Evolutionary conservation across 352 stramenopile species (phyloP), one percentile per base, ranked within the genome.

Genomic region (Globisporangium orthogonon): DNA sequence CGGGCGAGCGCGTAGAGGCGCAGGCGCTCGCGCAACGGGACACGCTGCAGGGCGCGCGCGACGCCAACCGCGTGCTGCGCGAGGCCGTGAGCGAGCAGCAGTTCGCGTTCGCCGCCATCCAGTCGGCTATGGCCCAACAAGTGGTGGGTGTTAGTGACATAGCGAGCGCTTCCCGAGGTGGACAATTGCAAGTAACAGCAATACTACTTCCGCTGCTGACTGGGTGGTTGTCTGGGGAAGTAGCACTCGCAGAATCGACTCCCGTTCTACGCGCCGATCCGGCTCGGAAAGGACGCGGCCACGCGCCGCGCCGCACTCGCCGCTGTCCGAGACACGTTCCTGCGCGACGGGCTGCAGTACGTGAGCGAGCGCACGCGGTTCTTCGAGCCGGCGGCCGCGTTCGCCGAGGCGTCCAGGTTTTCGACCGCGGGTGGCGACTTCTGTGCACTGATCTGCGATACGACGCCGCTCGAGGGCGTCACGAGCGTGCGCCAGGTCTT

Each of bases 401-500:
- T 70, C 61, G 68, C 67, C 30, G 61, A 71, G 15, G 73, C 78
- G 39, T 46, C 55, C 47, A 71, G 76, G 28, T 89, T 84, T 50
- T 71, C 78, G 56, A 74, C 66, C 0, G 37, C 56, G 1, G 57
- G 65, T 6, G 74, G 76, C 33, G 67, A 89, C 50, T 83, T 61
- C 17, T 83, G 68, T 52, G 74, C 63, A 7, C 63, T 81, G 18
- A 78, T 76, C 48, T 83, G 82, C 50, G 75, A 84, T 39, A 78
- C 82, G 37, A 75, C 73, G 39, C 76, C 71, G 40, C 83, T 87
- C 43, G 49, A 62, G 7, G 67, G 62, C 9, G 63, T 70, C 6
- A 31, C 63, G 3, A 71, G 61, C 0, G 67, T 86, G 7, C 60
- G 63, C 0, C 70, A 83, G 39, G 70, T 89, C 31, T 83, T 81